Evolutionary conservation across 2,329 filamentous ascomycete species (phyloP).

Genomic region (Trichoderma brevicompactum): DNA sequence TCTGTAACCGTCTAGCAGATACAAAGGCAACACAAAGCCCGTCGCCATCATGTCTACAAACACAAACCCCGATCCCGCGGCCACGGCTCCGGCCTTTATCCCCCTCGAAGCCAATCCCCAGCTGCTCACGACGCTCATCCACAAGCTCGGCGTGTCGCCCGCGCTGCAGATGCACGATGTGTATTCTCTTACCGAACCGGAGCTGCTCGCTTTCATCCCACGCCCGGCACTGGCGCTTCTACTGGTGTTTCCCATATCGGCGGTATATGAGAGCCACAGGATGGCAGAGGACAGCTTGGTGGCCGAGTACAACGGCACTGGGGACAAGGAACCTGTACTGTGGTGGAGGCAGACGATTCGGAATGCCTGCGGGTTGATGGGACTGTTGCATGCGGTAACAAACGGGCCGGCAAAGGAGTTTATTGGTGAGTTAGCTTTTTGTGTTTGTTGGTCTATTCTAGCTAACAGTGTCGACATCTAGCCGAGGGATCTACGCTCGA

Average conservation of each 20-base stretch:
- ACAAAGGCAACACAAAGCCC: neutral
- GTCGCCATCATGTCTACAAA: slow-evolving; percentile 39
- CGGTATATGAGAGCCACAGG: slow-evolving; percentile 78
- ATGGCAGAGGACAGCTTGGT: slow-evolving; percentile 70
- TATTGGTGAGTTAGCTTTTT: slow-evolving; percentile 52
- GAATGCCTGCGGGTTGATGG: slow-evolving; percentile 92
- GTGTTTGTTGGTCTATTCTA: neutral
- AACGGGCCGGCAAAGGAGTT: slow-evolving; percentile 73
- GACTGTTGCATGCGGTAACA: slow-evolving; percentile 76
- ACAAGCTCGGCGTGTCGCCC: slow-evolving; percentile 81
- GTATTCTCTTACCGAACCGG: slow-evolving; percentile 84
- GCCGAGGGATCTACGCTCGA: slow-evolving; percentile 59
- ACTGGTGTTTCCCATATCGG: slow-evolving; percentile 85
- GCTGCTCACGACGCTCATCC: slow-evolving; percentile 82
- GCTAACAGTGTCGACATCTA: neutral
- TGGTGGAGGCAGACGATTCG: slow-evolving; percentile 97
- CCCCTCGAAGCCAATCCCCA: slow-evolving; percentile 78
- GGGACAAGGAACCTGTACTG: slow-evolving; percentile 73
- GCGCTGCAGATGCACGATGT: slow-evolving; percentile 84
- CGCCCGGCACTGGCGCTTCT: slow-evolving; percentile 87
- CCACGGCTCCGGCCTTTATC: slow-evolving; percentile 55
- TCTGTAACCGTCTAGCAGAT: neutral
- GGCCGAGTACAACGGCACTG: slow-evolving; percentile 68
- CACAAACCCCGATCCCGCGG: slow-evolving; percentile 48
- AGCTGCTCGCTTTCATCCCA: slow-evolving; percentile 83